Base-by-base conservation (phyloP, 768 basidiomycete genomes). In the Tulasnella sp. region DNA sequence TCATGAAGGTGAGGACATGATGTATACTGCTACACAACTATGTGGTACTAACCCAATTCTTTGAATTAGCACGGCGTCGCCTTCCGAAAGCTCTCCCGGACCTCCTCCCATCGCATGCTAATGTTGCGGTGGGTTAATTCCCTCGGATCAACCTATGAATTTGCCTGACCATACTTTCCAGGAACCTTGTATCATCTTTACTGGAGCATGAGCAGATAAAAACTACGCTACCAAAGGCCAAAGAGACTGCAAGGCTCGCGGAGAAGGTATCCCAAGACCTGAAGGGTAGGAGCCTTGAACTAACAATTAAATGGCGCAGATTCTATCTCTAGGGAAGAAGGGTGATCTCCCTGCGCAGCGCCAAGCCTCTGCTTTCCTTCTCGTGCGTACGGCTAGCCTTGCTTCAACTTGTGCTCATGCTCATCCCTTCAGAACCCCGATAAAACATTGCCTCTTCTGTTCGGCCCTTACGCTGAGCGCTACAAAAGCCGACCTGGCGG, bases 121-220 rank as follows among this genome's bases (percentile, higher is more conserved):
- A 95, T 99, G 92, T 87, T 99, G 76, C 88, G 97, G 95, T 96
- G 81, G 78, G 88, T 15, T 40, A 20, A 16, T 26, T 70, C 40
- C 73, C 16, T 73, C 26, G 70, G 72, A 2, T 37, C 29, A 29
- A 16, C 78, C 42, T 9, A 13, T 39, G 3, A 23, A 35, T 15
- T 29, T 35, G 42, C 78, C 73, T 26, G 40, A 44, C 37, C 73
- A 16, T 39, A 13, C 23, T 69, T n/a, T 72, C 5, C 82, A 97
- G 96, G 79, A 98, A 98, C 84, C 86, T 99, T 74, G 96, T 99
- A 80, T 93, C 95, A 35, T 96, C 95, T 5, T 88, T 99, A 44
- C 89, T 99, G 77, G 91, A 98, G 82, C 95, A 99, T 85, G 95
- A 98, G 82, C 93, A 94, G 83, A 95, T 99, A 83, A 92, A 93